Conservation (phyloP, 768 basidiomycete species). For the Boletus pseudo-olivaceus region DNA sequence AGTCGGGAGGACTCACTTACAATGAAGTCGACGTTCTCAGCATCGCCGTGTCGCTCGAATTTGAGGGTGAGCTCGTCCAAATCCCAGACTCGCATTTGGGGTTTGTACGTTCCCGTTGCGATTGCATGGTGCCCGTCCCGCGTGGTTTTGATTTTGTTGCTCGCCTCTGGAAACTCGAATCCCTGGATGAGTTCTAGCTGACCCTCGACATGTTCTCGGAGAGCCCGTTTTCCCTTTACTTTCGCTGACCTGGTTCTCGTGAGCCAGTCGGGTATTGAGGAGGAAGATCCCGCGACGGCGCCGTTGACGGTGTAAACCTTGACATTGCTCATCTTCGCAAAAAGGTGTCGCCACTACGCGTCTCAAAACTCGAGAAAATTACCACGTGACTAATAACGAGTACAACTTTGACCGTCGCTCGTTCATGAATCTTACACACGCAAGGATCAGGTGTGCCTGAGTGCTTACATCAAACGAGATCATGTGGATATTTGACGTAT, state of each 20-base stretch:
- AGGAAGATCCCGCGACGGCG: conserved; percentile 78
- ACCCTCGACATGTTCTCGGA: conserved; percentile 74
- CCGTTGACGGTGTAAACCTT: conserved; percentile 98
- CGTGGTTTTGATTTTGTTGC: conserved; percentile 86
- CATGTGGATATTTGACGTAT: conserved; percentile 16
- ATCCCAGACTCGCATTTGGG: conserved; percentile 95
- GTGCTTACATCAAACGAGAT: conserved; percentile 12
- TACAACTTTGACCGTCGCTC: not conserved
- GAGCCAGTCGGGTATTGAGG: conserved; percentile 94
- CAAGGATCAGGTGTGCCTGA: not conserved
- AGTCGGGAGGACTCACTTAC: conserved; percentile 59
- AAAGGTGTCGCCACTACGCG: not conserved
- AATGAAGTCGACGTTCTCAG: conserved; percentile 97
- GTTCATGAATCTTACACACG: not conserved
- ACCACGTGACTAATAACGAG: conserved; percentile 18
- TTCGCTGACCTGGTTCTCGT: conserved; percentile 61
- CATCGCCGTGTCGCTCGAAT: conserved; percentile 93
- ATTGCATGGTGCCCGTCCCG: conserved; percentile 89
- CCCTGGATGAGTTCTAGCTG: conserved; percentile 91
- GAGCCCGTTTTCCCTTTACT: conserved; percentile 55
- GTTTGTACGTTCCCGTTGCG: conserved; percentile 97
- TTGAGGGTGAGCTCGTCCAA: conserved; percentile 88
- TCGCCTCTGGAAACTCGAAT: conserved; percentile 96
- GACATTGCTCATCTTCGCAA: conserved; percentile 38
- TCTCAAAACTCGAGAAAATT: not conserved